Conservation (phyloP, 208 protist species). For the Wallacemonas sp. region DNA sequence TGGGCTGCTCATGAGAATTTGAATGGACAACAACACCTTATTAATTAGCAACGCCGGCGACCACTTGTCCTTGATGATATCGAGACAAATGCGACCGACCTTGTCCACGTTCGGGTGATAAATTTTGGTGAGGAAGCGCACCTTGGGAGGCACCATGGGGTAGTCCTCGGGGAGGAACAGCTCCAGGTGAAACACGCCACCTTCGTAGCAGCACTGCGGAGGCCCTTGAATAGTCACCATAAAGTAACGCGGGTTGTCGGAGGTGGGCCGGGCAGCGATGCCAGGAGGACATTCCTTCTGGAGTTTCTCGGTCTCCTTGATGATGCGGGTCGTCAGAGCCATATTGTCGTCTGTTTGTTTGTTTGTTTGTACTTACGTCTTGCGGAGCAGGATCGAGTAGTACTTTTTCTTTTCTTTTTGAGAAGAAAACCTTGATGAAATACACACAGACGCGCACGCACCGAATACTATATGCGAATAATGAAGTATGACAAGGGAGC, state of each 20-base stretch:
- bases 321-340: slow-evolving; percentile 82
- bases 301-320: slow-evolving; percentile 92
- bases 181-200: slow-evolving; percentile 85
- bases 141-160: slow-evolving; percentile 97
- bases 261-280: slow-evolving; percentile 81
- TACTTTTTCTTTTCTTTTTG: too few relatives aligned
- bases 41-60: slow-evolving; percentile 99
- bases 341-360: slow-evolving; percentile 25
- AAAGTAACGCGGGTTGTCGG: slow-evolving; percentile 87
- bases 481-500: too few relatives aligned
- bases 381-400: too few relatives aligned
- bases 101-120: slow-evolving; percentile 99
- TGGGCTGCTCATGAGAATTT: slow-evolving; percentile 99
- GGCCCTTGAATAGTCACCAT: slow-evolving; percentile 88
- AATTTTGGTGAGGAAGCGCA: slow-evolving; percentile 99
- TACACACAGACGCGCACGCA: not conserved
- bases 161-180: slow-evolving; percentile 90
- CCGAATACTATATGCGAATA: slow-evolving; percentile 5
- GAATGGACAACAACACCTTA: slow-evolving; percentile 99
- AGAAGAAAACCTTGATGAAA: too few relatives aligned
- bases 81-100: slow-evolving; percentile 98
- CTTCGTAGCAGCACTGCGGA: slow-evolving; percentile 89
- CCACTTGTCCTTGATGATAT: slow-evolving; percentile 99
- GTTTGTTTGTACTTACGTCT: slow-evolving; percentile 7
- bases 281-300: slow-evolving; percentile 86